Conservation (phyloP, 176 grass and related monocot species). For the Hordeum marinum region DNA sequence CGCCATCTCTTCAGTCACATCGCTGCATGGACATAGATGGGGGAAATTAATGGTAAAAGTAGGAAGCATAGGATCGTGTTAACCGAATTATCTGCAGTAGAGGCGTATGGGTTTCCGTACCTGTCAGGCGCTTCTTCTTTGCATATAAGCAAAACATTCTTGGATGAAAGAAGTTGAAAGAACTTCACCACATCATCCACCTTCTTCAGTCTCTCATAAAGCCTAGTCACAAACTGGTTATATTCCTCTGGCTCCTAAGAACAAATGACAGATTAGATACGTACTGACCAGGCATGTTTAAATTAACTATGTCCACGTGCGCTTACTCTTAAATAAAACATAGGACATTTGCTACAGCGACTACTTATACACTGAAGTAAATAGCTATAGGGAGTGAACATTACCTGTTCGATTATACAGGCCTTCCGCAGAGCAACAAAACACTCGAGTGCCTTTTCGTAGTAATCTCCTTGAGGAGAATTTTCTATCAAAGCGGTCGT, state of each 20-base stretch:
- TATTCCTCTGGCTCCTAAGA: conserved; percentile 83
- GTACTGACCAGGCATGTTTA: not conserved
- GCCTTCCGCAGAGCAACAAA: conserved; percentile 67
- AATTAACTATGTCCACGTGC: not conserved
- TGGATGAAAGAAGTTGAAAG: conserved; percentile 57
- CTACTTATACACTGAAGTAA: not conserved
- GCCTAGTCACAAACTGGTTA: conserved; percentile 54
- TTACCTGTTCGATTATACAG: conserved; percentile 96
- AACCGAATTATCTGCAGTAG: not conserved
- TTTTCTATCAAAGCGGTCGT: conserved; percentile 51
- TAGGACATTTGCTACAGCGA: not conserved
- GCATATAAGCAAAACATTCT: conserved; percentile 70
- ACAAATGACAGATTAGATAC: not conserved
- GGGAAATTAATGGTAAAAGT: not conserved
- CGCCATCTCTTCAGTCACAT: conserved; percentile 47
- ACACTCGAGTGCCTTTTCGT: conserved; percentile 69
- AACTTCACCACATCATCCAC: conserved; percentile 39
- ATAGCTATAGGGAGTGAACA: not conserved
- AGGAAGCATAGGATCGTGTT: not conserved
- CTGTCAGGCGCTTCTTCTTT: conserved; percentile 93
- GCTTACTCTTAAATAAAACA: conserved; percentile 2
- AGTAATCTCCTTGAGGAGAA: conserved; percentile 40
- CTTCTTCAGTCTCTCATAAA: conserved; percentile 40
- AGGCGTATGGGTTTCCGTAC: conserved; percentile 18
- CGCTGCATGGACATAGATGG: conserved; percentile 2